Conservation (phyloP, 768 basidiomycete species). For the Cubamyces lactineus region DNA sequence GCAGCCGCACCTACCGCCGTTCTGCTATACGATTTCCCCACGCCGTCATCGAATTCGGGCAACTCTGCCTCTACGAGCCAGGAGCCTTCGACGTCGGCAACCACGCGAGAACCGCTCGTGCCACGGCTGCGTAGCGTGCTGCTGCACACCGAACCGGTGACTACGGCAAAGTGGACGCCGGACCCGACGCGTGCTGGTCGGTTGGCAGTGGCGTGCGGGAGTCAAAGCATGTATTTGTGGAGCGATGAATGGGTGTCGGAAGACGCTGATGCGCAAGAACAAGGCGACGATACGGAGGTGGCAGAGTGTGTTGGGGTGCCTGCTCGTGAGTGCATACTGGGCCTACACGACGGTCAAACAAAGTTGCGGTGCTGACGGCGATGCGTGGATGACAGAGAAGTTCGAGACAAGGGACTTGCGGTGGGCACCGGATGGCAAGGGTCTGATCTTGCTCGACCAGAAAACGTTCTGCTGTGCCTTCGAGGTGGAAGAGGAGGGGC, state of each 20-base stretch:
- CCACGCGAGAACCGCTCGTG: slow-evolving; percentile 37
- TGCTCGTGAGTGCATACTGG: slow-evolving; percentile 57
- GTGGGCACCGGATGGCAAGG: slow-evolving; percentile 90
- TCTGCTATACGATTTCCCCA: slow-evolving; percentile 25
- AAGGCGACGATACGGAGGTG: slow-evolving; percentile 65
- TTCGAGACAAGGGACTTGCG: slow-evolving; percentile 71
- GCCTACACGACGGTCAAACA: background rate
- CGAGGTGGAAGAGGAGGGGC: slow-evolving; percentile 52
- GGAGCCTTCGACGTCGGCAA: background rate
- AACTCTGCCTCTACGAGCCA: background rate
- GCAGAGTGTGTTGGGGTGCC: slow-evolving; percentile 92
- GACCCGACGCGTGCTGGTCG: slow-evolving; percentile 68
- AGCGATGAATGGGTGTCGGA: slow-evolving; percentile 80
- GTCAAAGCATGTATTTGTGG: slow-evolving; percentile 73
- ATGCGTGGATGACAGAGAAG: slow-evolving; percentile 47
- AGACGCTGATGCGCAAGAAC: slow-evolving; percentile 33
- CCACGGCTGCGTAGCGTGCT: slow-evolving; percentile 71
- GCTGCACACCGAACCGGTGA: slow-evolving; percentile 63
- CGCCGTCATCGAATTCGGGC: background rate
- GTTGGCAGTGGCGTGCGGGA: slow-evolving; percentile 68
- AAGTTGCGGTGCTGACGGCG: background rate
- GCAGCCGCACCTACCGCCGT: slow-evolving; percentile 42
- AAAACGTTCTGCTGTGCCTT: slow-evolving; percentile 87
- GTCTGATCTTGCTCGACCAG: slow-evolving; percentile 72
- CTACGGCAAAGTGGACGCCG: slow-evolving; percentile 81